phyloP scores from a whole-genome alignment of 2,329 filamentous ascomycete species.

The Akanthomyces lecanii region DNA sequence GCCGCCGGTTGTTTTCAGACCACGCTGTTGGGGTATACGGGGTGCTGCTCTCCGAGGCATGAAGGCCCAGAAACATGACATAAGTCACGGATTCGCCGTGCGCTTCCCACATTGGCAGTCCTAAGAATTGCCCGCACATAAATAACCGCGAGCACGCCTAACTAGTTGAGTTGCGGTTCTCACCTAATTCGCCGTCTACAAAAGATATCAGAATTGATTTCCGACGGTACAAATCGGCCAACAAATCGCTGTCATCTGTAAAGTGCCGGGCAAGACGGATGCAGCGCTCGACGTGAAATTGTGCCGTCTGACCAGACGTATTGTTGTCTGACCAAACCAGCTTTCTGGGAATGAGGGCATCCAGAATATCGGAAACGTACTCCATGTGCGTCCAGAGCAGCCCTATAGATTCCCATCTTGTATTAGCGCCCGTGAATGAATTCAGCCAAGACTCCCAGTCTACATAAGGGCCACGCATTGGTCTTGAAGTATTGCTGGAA shows the following conservation, averaged over 20 bases:
- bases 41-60: not conserved
- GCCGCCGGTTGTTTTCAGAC: conserved; percentile 10
- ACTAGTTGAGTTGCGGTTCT: not conserved
- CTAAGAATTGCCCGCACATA: not conserved
- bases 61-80: conserved; percentile 3
- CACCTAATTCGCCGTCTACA: conserved; percentile 13
- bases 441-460: conserved; percentile 33
- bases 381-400: conserved; percentile 28
- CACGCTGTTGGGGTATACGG: conserved; percentile 5
- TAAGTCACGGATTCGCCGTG: conserved; percentile 4
- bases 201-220: conserved; percentile 1
- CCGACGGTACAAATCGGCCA: conserved; percentile 14
- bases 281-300: conserved; percentile 7
- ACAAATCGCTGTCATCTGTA: conserved; percentile 11
- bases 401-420: conserved; percentile 43
- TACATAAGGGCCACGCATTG: conserved; percentile 32
- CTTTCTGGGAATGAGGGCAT: not conserved
- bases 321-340: conserved; percentile 6
- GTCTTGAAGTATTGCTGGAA: conserved; percentile 35
- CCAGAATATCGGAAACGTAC: conserved; percentile 8
- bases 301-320: not conserved
- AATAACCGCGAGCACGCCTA: not conserved
- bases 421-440: conserved; percentile 35
- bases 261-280: conserved; percentile 12
- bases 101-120: conserved; percentile 4